A percentile compares a stretch with the other conserved stretches of the same genome.
Conservation (phyloP, 2,329 filamentous ascomycete genomes). For the Claviceps maximensis region DNA sequence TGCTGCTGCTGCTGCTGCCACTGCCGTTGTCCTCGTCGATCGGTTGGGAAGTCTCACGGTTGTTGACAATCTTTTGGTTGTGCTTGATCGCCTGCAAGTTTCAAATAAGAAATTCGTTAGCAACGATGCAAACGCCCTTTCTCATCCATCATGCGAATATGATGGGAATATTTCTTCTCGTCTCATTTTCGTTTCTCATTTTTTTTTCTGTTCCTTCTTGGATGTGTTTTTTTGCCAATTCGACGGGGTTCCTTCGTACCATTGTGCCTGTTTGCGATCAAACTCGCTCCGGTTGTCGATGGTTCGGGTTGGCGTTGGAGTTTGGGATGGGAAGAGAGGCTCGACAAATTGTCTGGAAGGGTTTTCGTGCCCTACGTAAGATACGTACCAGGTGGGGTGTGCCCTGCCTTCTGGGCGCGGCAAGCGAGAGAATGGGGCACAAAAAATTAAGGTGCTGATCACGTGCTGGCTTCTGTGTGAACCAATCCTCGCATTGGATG, state of each 20-base stretch:
- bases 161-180: background rate
- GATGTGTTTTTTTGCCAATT: conserved; percentile 8
- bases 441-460: conserved; percentile 8
- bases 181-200: background rate
- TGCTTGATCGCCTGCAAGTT: conserved; percentile 80
- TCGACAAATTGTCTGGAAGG: conserved; percentile 28
- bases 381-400: conserved; percentile 22
- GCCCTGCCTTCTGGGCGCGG: conserved; percentile 6
- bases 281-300: conserved; percentile 30
- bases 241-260: conserved; percentile 24
- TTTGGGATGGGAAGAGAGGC: conserved; percentile 22
- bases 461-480: conserved; percentile 14
- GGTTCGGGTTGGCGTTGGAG: conserved; percentile 25
- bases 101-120: conserved; percentile 16
- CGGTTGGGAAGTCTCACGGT: conserved; percentile 48
- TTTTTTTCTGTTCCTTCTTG: background rate
- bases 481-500: background rate
- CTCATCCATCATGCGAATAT: conserved; percentile 6
- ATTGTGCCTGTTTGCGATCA: conserved; percentile 43
- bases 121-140: conserved; percentile 14
- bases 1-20: background rate
- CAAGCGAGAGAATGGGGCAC: conserved; percentile 7
- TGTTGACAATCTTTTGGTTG: conserved; percentile 97
- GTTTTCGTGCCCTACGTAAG: conserved; percentile 28
- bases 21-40: conserved; percentile 17